phyloP scores from a whole-genome alignment of 2,329 filamentous ascomycete species.

The Penicillium paneum region DNA sequence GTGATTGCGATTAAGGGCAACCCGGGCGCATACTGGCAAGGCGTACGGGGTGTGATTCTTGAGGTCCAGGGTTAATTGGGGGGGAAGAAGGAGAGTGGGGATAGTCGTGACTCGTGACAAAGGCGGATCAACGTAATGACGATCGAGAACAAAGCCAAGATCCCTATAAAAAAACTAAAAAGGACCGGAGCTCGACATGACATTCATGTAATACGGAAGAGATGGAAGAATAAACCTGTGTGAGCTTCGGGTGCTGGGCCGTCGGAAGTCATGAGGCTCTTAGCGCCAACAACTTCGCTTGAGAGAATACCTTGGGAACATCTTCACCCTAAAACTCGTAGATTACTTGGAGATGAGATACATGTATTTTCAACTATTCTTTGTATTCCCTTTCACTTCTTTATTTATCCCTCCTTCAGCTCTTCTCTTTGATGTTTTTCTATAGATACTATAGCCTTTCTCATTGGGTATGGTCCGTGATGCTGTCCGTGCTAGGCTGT shows the following conservation, averaged over 20 bases:
- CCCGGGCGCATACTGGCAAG: constrained; percentile 5
- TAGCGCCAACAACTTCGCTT: neutral
- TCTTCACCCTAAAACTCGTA: neutral
- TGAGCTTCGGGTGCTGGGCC: neutral
- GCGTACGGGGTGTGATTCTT: constrained; percentile 1
- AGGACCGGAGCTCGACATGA: neutral
- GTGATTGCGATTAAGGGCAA: neutral
- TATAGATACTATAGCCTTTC: neutral
- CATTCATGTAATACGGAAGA: neutral
- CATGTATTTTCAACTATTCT: neutral
- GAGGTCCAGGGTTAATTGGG: constrained; percentile 9
- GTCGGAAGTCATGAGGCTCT: constrained; percentile 2
- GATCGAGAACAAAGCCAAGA: constrained; percentile 5
- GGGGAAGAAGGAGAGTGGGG: constrained; percentile 2
- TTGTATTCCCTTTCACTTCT: neutral
- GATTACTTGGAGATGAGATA: neutral
- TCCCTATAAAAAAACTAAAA: neutral
- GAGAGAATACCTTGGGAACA: neutral
- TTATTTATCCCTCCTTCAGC: neutral
- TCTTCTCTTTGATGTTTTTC: neutral
- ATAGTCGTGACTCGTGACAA: constrained; percentile 12
- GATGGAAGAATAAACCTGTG: neutral
- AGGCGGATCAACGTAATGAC: constrained; percentile 8
- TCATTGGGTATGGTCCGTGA: constrained; percentile 14
- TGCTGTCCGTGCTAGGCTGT: constrained; percentile 19